Evolutionary conservation across 169 alveolate species (phyloP).

Genomic region (Cryptosporidium sp.): DNA sequence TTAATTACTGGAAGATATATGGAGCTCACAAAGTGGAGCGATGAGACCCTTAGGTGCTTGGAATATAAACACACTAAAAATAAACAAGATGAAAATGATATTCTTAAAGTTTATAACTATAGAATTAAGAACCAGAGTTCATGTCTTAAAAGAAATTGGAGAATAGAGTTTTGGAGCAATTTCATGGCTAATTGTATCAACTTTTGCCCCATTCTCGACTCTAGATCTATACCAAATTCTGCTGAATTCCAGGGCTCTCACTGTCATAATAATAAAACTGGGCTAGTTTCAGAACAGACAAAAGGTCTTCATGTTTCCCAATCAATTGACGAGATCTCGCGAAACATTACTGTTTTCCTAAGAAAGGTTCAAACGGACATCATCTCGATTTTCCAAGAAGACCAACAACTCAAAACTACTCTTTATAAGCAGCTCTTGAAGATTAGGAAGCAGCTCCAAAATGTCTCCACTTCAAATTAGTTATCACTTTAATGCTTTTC

Average conservation of each 20-base stretch:
- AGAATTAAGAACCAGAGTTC: conserved; percentile 57
- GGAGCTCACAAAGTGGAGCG: conserved; percentile 68
- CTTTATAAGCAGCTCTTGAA: conserved; percentile 37
- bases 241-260: neutral
- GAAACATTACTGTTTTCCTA: conserved; percentile 1
- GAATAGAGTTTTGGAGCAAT: conserved; percentile 33
- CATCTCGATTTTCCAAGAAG: conserved; percentile 26
- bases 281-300: neutral
- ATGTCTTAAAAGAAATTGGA: conserved; percentile 70
- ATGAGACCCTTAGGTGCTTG: conserved; percentile 18
- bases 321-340: conserved; percentile 48
- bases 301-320: conserved; percentile 12
- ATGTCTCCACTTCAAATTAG: conserved; percentile 1
- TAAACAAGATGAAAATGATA: neutral
- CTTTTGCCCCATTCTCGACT: conserved; percentile 51
- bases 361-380: conserved; percentile 26
- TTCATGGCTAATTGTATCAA: conserved; percentile 46
- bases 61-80: neutral
- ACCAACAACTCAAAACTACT: neutral
- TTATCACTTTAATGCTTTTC: neutral
- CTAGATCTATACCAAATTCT: neutral
- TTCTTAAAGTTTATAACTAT: conserved; percentile 38
- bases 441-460: conserved; percentile 9
- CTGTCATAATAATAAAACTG: neutral
- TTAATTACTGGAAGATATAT: conserved; percentile 69